phyloP scores from a whole-genome alignment of 257 asterid species.

The Jasminum sambac region DNA sequence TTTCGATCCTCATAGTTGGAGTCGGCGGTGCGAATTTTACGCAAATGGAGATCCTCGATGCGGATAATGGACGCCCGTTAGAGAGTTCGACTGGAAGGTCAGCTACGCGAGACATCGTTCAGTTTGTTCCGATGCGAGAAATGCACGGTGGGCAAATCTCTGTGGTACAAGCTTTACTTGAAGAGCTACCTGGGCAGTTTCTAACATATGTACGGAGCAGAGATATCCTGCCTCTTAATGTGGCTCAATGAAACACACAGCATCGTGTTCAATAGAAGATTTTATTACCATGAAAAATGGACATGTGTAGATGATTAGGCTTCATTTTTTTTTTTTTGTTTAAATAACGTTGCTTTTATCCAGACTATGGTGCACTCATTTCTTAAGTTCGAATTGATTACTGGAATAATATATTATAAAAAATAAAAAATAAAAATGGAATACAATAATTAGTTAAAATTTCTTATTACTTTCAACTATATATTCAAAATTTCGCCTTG shows the following conservation, averaged over 20 bases:
- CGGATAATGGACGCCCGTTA: slow-evolving; percentile 62
- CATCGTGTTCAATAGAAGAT: neutral
- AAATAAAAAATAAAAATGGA: no score
- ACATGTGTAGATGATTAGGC: no score
- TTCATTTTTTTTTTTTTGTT: no score
- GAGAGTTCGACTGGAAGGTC: slow-evolving; percentile 73
- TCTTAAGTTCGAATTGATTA: no score
- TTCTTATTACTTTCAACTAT: no score
- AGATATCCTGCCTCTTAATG: slow-evolving; percentile 59
- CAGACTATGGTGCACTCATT: no score
- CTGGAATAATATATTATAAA: no score
- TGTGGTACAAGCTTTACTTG: slow-evolving; percentile 71
- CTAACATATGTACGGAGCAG: slow-evolving; percentile 63
- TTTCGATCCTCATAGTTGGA: slow-evolving; percentile 74
- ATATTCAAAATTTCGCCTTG: no score
- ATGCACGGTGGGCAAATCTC: slow-evolving; percentile 55
- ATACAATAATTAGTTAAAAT: no score
- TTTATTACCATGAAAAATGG: no score
- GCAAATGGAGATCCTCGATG: slow-evolving; percentile 85
- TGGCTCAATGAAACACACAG: neutral
- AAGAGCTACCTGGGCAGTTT: slow-evolving; percentile 76
- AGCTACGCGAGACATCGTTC: slow-evolving; percentile 79
- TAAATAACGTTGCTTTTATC: no score
- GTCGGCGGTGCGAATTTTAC: slow-evolving; percentile 76
- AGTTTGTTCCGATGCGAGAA: slow-evolving; percentile 84